Percentiles rank a stretch among this genome's conserved stretches.
Conservation (phyloP, 768 basidiomycete genomes). For the Podaxis sp. region DNA sequence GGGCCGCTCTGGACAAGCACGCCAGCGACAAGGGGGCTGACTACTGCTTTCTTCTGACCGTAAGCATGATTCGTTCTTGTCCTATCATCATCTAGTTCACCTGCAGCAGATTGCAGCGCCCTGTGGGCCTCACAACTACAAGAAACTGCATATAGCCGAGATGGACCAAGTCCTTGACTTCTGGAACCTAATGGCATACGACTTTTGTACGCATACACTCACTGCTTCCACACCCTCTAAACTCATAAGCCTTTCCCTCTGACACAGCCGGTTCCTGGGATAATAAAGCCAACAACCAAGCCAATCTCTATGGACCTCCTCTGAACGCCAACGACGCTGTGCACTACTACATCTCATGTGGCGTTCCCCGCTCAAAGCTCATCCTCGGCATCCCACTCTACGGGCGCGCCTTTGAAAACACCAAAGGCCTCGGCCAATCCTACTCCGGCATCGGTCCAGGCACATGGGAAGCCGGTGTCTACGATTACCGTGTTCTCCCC, state of each 20-base stretch:
- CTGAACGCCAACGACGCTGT: slow-evolving; percentile 67
- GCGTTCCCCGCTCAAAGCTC: slow-evolving; percentile 77
- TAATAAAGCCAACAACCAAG: slow-evolving; percentile 73
- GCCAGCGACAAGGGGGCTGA: slow-evolving; percentile 54
- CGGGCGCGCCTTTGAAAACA: slow-evolving; percentile 87
- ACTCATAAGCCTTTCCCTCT: slow-evolving; percentile 7
- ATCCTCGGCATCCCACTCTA: slow-evolving; percentile 93
- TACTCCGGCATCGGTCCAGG: slow-evolving; percentile 86
- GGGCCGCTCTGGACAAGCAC: slow-evolving; percentile 74
- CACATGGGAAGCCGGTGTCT: slow-evolving; percentile 88
- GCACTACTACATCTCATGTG: slow-evolving; percentile 65
- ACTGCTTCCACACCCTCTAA: not conserved
- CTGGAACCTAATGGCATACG: slow-evolving; percentile 98
- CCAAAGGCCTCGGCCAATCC: slow-evolving; percentile 74
- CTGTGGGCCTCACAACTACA: slow-evolving; percentile 85
- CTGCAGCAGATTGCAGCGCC: slow-evolving; percentile 79
- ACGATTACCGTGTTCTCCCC: slow-evolving; percentile 91
- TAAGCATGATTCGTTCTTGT: slow-evolving; percentile 33
- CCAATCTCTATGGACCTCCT: slow-evolving; percentile 72
- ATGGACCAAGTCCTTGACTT: slow-evolving; percentile 92
- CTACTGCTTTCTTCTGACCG: slow-evolving; percentile 73
- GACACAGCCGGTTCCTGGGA: slow-evolving; percentile 76
- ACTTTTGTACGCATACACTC: slow-evolving; percentile 55
- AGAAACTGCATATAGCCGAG: slow-evolving; percentile 71
- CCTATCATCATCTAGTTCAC: not conserved